A percentile compares a stretch with the other conserved stretches of the same genome.
Evolutionary conservation across 495 filamentous ascomycete genomes (phyloP).

Genomic region (Hyaloscypha finlandica): DNA sequence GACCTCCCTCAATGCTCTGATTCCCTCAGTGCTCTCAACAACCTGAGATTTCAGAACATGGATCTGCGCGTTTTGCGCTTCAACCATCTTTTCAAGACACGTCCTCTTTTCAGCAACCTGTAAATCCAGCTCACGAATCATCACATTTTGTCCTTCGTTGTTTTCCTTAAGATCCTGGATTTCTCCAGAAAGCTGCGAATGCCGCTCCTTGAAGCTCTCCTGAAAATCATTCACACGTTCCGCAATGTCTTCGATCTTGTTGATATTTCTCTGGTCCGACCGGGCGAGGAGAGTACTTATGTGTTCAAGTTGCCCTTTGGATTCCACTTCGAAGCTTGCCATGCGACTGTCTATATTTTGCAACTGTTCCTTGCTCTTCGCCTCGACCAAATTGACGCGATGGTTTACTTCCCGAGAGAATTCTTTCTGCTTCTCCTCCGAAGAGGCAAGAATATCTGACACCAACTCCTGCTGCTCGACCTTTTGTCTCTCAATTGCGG

Average conservation of each 20-base stretch:
- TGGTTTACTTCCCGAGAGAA: neutral
- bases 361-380: constrained; percentile 6
- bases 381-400: neutral
- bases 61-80: neutral
- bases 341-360: neutral
- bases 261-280: neutral
- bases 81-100: neutral
- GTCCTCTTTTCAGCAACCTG: neutral
- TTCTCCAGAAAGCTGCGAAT: neutral
- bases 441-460: neutral
- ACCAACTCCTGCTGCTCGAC: neutral
- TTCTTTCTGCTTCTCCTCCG: neutral
- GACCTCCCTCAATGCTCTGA: neutral
- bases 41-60: neutral
- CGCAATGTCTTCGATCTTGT: neutral
- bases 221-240: neutral
- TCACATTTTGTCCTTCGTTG: neutral
- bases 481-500: neutral
- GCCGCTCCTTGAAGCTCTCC: neutral
- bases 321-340: neutral
- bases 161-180: neutral
- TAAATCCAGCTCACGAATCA: neutral
- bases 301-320: neutral
- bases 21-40: neutral
- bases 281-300: neutral